Percentiles rank a stretch among this genome's conserved stretches.
phyloP scores from a whole-genome alignment of 768 basidiomycete genomes.

The Tulasnella sp. region DNA sequence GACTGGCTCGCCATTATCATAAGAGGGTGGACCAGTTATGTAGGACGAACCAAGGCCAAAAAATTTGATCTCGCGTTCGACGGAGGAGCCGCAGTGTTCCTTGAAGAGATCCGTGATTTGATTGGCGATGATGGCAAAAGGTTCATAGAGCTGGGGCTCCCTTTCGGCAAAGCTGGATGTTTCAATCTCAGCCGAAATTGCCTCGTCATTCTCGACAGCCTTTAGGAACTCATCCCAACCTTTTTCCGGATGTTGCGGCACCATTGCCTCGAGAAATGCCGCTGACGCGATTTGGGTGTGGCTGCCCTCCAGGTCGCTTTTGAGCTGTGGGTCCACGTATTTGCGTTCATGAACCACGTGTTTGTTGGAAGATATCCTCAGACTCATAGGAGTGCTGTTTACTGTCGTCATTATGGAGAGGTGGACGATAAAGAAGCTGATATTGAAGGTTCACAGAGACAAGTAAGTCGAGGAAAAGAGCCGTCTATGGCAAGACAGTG shows the following conservation, averaged over 20 bases:
- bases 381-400: background rate
- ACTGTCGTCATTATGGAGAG: no score
- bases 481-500: no score
- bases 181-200: background rate
- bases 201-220: background rate
- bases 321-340: background rate
- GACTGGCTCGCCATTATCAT: background rate
- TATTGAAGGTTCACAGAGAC: no score
- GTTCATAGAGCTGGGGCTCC: background rate
- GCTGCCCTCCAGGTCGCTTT: background rate
- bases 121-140: background rate
- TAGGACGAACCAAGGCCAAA: background rate
- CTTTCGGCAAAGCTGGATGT: background rate
- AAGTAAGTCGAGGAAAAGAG: no score
- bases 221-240: background rate
- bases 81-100: background rate
- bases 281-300: background rate
- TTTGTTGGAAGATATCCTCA: background rate
- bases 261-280: background rate
- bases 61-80: background rate
- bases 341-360: background rate
- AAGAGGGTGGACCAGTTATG: background rate
- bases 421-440: no score
- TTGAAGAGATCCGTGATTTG: background rate
- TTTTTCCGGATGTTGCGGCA: background rate